Evolutionary conservation across 495 filamentous ascomycete genomes (phyloP).

Genomic region (Xylaria grammica): DNA sequence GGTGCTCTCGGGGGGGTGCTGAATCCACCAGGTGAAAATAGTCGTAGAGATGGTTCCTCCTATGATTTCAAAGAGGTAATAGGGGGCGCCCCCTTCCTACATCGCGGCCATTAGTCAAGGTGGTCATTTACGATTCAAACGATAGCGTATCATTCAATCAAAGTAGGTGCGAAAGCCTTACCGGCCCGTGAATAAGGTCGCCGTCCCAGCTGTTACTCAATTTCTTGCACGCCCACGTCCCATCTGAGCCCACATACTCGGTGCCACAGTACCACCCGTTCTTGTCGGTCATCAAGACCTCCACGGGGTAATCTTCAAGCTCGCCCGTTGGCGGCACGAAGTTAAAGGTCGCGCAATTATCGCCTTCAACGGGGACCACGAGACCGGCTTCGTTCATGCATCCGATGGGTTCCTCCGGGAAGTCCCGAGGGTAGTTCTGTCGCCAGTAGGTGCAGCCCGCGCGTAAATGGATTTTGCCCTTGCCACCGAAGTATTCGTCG

Average conservation of each 20-base stretch:
- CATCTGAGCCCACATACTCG: not conserved
- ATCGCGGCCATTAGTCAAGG: not conserved
- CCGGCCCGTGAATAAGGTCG: not conserved
- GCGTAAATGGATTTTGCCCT: too few relatives aligned
- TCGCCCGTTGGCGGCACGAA: not conserved
- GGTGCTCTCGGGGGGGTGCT: not conserved
- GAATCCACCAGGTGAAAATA: conserved; percentile 2
- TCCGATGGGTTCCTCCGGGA: not conserved
- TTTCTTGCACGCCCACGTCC: not conserved
- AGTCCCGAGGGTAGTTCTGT: not conserved
- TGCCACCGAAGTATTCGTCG: too few relatives aligned
- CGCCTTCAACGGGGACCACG: not conserved
- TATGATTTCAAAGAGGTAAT: not conserved
- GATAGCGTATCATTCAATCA: not conserved
- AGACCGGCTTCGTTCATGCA: conserved; percentile 7
- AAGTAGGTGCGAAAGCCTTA: not conserved
- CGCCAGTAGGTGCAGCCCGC: too few relatives aligned
- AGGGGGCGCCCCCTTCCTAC: not conserved
- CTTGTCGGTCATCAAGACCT: not conserved
- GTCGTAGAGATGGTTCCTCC: not conserved
- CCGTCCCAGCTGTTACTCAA: not conserved
- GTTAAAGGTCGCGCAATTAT: conserved; percentile 5
- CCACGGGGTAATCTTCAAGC: not conserved
- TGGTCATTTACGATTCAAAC: not conserved
- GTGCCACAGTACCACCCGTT: not conserved